A percentile compares a stretch with the other conserved stretches of the same genome.
Evolutionary conservation across 23 red algal species (phyloP).

Genomic region (Gracilaria gracilis): DNA sequence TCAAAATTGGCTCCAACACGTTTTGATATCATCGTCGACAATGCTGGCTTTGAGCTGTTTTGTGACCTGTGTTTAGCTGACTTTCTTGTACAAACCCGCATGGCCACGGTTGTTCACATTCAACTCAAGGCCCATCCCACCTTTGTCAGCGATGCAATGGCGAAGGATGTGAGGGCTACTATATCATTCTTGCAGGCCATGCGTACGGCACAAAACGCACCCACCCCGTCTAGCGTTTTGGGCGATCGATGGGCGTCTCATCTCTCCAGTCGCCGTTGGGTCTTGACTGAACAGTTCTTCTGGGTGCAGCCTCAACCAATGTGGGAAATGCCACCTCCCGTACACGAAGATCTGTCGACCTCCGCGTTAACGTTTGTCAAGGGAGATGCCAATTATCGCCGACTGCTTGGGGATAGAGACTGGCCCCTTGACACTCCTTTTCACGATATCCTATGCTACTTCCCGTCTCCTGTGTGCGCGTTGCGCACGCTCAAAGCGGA

Average conservation of each 20-base stretch:
- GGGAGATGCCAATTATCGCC: slow-evolving; percentile 98
- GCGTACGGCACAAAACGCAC: neutral
- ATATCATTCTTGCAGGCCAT: slow-evolving; percentile 50
- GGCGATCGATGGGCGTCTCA: slow-evolving; percentile 70
- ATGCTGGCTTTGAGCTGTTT: slow-evolving; percentile 98
- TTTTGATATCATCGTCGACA: slow-evolving; percentile 95
- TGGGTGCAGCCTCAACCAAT: slow-evolving; percentile 95
- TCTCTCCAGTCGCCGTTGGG: slow-evolving; percentile 65
- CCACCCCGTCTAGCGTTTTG: slow-evolving; percentile 1
- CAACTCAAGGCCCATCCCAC: slow-evolving; percentile 95
- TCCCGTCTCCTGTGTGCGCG: slow-evolving; percentile 86
- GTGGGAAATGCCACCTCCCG: slow-evolving; percentile 87
- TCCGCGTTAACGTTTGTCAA: slow-evolving; percentile 88
- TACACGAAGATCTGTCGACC: slow-evolving; percentile 28
- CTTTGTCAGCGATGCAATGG: slow-evolving; percentile 97
- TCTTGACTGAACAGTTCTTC: slow-evolving; percentile 82
- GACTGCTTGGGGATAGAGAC: slow-evolving; percentile 87
- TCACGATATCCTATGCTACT: slow-evolving; percentile 82
- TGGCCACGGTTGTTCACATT: slow-evolving; percentile 64
- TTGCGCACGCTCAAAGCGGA: slow-evolving; percentile 95
- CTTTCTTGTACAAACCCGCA: slow-evolving; percentile 64
- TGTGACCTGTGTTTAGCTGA: slow-evolving; percentile 94
- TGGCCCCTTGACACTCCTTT: slow-evolving; percentile 83
- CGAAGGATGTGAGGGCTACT: slow-evolving; percentile 82
- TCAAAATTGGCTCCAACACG: neutral